Evolutionary conservation across 1,284 basidiomycete species (phyloP).

Genomic region (Hymenochaete sp.): DNA sequence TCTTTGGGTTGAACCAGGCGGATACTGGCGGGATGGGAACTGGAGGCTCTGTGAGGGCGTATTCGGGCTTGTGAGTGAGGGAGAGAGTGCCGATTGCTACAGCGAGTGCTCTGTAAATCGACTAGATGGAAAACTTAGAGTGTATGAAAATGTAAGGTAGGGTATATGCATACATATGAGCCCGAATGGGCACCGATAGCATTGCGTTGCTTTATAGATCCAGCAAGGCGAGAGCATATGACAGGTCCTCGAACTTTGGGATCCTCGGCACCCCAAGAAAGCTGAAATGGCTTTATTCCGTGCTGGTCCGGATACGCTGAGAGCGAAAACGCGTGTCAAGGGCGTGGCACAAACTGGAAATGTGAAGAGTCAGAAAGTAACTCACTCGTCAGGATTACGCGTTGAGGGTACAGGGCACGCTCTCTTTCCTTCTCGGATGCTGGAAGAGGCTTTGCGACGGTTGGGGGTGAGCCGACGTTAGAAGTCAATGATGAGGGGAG

Average conservation of each 20-base stretch:
- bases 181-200: constrained; percentile 92
- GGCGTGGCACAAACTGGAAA: no score
- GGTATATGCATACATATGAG: no score
- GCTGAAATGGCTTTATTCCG: constrained; percentile 67
- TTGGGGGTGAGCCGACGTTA: constrained; percentile 2
- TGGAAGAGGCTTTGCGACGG: constrained; percentile 11
- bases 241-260: constrained; percentile 73
- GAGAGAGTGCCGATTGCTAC: constrained; percentile 87
- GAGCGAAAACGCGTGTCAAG: constrained; percentile 4
- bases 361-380: constrained; percentile 18
- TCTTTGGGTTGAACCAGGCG: constrained; percentile 70
- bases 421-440: constrained; percentile 57
- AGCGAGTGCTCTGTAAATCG: constrained; percentile 87
- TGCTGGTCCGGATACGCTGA: constrained; percentile 66
- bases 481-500: constrained; percentile 27
- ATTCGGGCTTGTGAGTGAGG: constrained; percentile 82
- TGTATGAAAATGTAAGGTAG: no score
- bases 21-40: constrained; percentile 76
- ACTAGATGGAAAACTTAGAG: no score
- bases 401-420: constrained; percentile 63
- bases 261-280: constrained; percentile 75
- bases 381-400: constrained; percentile 76
- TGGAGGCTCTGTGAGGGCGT: constrained; percentile 83
- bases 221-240: constrained; percentile 80
- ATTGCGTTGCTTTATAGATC: constrained; percentile 84